Evolutionary conservation across 331 rosid species (phyloP), one percentile per base, ranked within the genome.

Genomic region (Prunus yedoensis): DNA sequence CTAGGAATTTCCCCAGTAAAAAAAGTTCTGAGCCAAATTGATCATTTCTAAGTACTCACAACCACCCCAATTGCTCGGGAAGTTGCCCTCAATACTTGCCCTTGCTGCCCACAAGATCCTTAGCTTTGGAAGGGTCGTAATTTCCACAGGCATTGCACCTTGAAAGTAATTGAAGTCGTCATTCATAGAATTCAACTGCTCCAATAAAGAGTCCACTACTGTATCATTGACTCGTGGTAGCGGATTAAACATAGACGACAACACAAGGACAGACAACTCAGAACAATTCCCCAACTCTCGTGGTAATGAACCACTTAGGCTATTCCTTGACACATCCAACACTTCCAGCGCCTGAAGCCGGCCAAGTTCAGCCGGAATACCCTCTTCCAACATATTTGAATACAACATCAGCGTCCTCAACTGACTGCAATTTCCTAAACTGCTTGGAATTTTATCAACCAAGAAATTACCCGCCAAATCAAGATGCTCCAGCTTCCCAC

Each of bases 251-350:
- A 87, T 81, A 68, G 92, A 91, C 2, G 98, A 93, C 7, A 93
- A 86, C 85, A 93, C 97, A 25, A 93, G 87, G 3, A 87, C 92
- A 11, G 90, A 82, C 82, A 93, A 77, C 74, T 83, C 78, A 4
- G 66, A 71, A 80, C 97, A 93, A 27, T 88, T 91, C 70, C 97
- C 97, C 25, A 93, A 91, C 81, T 84, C 83, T 0, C 45, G n/a
- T 4, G 98, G 98, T 38, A 93, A 79, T 0, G 80, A 66, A 75
- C 96, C 88, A 56, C 92, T 85, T 17, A 93, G 90, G 67, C 87
- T 85, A 77, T 93, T 93, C 81, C 98, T 88, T 0, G 98, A 93
- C 82, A 93, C 90, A 82, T 93, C 98, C 76, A 93, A 63, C 75
- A 89, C 86, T 79, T 91, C 73, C 21, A 93, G 92, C 67, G 61